Base-by-base conservation (phyloP, 2,329 filamentous ascomycete genomes). In the Xylariales sp. region DNA sequence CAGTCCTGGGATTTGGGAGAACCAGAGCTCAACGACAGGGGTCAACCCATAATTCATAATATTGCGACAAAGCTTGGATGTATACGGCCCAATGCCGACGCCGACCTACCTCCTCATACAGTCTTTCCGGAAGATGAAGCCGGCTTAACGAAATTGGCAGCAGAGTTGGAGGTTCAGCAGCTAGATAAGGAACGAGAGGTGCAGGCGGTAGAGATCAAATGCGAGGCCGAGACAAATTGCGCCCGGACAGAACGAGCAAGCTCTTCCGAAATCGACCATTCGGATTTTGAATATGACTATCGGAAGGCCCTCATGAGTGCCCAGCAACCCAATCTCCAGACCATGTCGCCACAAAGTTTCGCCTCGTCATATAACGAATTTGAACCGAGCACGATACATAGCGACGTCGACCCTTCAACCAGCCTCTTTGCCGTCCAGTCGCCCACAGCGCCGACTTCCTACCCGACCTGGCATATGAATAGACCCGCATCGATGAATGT, bases 51-150 rank as follows among this genome's bases (percentile, higher is more conserved):
- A 32, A 88, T 90, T 62, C 88, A 90, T 79, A 86, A 90, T 75
- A 90, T 90, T 67, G 87, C 88, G 41, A 84, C 86, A 70, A 89
- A 86, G 78, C 85, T 90, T 34, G 87, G 88, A 54, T 90, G 87
- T 80, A 88, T 90, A 73, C 84, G 88, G 63, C 86, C 86, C 18
- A 88, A 89, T 73, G 86, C 83, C 75, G 88, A 90, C 73, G 83
- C 87, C 76, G 83, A 89, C 76, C 80, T 88, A 57, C 86, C 86
- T 23, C 83, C 85, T 28, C 84, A 87, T 70, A 83, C 85, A 1
- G 82, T 87, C 32, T 90, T 90, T 75, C 88, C 88, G 62, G 87
- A 90, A 75, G 86, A 88, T 72, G 86, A 88, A 74, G 82, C 84
- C 12, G 87, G 86, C 65, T 81, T 90, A 74, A 80, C 81, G 14